Conservation (phyloP, 2,329 filamentous ascomycete genomes). For the Talaromyces funiculosus region DNA sequence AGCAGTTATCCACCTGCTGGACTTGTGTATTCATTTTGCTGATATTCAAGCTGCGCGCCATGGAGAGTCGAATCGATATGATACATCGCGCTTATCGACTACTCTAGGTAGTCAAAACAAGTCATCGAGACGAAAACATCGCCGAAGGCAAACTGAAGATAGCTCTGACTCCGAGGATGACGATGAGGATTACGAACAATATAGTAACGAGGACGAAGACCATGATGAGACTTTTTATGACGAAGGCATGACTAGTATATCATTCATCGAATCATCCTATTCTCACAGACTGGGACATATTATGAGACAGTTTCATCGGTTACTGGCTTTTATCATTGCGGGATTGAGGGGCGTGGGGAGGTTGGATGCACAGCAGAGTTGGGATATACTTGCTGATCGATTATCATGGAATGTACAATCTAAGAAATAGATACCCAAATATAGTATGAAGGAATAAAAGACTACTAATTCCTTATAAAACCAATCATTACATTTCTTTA, state of each 20-base stretch:
- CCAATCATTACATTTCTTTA: not conserved
- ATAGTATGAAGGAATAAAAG: not conserved
- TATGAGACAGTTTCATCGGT: constrained; percentile 57
- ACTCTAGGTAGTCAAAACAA: not conserved
- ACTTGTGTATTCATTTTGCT: constrained; percentile 66
- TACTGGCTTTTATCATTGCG: constrained; percentile 64
- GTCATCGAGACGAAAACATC: constrained; percentile 9
- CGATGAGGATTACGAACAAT: constrained; percentile 17
- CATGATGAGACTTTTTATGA: constrained; percentile 29
- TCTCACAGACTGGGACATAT: constrained; percentile 52
- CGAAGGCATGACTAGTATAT: constrained; percentile 37
- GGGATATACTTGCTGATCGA: constrained; percentile 78
- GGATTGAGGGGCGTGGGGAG: constrained; percentile 71
- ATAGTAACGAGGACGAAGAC: constrained; percentile 18
- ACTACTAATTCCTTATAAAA: too few relatives aligned
- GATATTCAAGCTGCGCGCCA: constrained; percentile 48
- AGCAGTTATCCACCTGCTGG: constrained; percentile 68
- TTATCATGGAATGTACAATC: constrained; percentile 49
- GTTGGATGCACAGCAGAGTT: constrained; percentile 64
- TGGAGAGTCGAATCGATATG: constrained; percentile 32
- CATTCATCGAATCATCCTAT: constrained; percentile 42
- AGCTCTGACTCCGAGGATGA: constrained; percentile 18
- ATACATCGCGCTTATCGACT: constrained; percentile 24
- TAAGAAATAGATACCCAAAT: constrained; percentile 1
- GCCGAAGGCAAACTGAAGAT: constrained; percentile 16